These are phyloP conservation scores for Creolimax fragrantissima DNA, from an alignment of 78 protist species.

Conservation along the genomic window DNA sequence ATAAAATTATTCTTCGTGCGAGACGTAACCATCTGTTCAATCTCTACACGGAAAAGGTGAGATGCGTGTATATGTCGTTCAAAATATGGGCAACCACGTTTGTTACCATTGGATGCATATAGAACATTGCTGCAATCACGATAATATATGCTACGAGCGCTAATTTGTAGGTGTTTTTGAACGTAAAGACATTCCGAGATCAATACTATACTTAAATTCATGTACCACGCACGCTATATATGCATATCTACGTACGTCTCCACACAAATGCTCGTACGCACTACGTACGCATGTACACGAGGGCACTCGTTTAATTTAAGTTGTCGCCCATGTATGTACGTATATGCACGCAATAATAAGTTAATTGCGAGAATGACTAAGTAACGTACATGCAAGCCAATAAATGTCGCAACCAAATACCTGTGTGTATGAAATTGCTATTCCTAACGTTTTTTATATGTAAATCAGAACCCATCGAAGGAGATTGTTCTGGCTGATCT, in stretches of 20 bases:
- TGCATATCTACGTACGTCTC: not conserved
- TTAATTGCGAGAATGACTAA: no score
- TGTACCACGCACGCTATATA: no score
- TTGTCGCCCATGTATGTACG: not conserved
- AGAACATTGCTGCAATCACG: no score
- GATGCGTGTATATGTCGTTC: not conserved
- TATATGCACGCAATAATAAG: not conserved
- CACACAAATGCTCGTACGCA: not conserved
- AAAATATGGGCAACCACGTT: no score
- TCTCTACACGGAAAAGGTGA: not conserved
- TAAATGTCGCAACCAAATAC: no score
- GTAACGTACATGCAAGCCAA: no score
- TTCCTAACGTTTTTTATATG: no score
- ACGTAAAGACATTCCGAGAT: no score
- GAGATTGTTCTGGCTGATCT: not conserved
- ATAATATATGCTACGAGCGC: not conserved
- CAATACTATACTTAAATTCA: no score
- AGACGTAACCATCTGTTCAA: constrained; percentile 47
- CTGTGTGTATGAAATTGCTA: no score
- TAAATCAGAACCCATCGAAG: not conserved
- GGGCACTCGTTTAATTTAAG: no score
- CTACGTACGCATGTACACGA: not conserved
- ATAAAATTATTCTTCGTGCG: constrained; percentile 87
- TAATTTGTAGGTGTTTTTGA: not conserved
- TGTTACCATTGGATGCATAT: no score